Percentiles rank a stretch among this genome's conserved stretches.
phyloP scores from a whole-genome alignment of 176 grass and related monocot genomes.

The Eragrostis curvula region DNA sequence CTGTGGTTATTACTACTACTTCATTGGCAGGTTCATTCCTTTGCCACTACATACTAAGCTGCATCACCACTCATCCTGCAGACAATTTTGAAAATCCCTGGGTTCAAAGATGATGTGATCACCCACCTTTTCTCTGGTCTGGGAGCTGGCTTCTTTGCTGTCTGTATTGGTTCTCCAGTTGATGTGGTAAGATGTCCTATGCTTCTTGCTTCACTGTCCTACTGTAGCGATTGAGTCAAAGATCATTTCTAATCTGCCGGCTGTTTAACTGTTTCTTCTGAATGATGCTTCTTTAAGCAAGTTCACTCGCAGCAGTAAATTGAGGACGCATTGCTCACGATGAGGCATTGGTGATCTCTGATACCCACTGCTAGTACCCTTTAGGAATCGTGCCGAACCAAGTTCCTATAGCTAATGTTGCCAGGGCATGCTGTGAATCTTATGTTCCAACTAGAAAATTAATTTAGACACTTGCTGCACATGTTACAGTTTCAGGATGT shows the following conservation, averaged over 20 bases:
- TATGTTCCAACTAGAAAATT: neutral
- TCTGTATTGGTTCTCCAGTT: constrained; percentile 93
- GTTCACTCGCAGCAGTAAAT: neutral
- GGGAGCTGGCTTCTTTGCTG: constrained; percentile 94
- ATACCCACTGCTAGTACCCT: neutral
- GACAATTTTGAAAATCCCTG: constrained; percentile 90
- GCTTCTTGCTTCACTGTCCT: neutral
- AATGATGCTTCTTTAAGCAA: neutral
- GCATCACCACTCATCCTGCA: constrained; percentile 32
- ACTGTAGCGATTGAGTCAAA: constrained; percentile 2
- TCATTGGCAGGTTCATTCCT: neutral
- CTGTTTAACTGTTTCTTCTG: neutral
- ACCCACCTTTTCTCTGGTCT: constrained; percentile 90
- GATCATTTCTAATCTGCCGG: constrained; percentile 21
- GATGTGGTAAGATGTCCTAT: constrained; percentile 74
- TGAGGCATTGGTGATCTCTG: neutral
- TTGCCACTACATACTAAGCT: constrained; percentile 4
- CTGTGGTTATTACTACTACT: neutral
- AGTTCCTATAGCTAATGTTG: neutral
- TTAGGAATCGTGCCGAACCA: neutral
- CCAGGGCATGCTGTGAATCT: neutral
- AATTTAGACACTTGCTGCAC: neutral
- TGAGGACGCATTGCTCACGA: neutral
- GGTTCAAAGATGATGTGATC: constrained; percentile 88
- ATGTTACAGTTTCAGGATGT: neutral